Evolutionary conservation across 2,329 filamentous ascomycete genomes (phyloP), one percentile per base, ranked within the genome.

Genomic region (Rhexocercosporidium sp.): DNA sequence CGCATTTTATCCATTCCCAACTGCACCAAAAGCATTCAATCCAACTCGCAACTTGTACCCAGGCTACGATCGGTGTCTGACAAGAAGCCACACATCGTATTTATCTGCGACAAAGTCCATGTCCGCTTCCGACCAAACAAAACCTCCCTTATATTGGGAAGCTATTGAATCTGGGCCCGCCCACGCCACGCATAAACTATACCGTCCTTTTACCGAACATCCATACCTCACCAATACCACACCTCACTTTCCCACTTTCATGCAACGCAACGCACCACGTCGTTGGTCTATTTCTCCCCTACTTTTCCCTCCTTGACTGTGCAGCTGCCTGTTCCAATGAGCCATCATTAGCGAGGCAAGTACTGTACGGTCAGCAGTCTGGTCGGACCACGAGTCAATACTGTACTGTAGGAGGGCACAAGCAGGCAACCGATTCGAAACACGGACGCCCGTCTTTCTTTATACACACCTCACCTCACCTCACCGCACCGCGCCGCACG

Each of bases 341-440:
- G 53, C 64, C 41, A 49, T 18, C 57, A 39, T 59, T 7, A 54
- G 62, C 66, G 62, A 67, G 65, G 61, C 68, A 59, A 41, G 29
- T n/a, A n/a, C n/a, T n/a, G n/a, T n/a, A n/a, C n/a, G n/a, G n/a
- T n/a, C n/a, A n/a, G n/a, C n/a, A n/a, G n/a, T n/a, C n/a, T n/a
- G n/a, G n/a, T n/a, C n/a, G n/a, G n/a, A n/a, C n/a, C n/a, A n/a
- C n/a, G 20, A 44, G 20, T 59, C 25, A 51, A 53, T 46, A 57
- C 34, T 18, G 9, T 20, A 20, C 27, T 25, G 25, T 20, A 11
- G 18, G 12, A 14, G 34, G 8, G 16, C 14, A 16, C 41, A n/a
- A 62, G 62, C 59, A 73, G 71, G 59, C 68, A 68, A 59, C 63
- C 64, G 59, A 46, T 51, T 62, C 62, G 41, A 70, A 70, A 68